These are phyloP conservation scores for Iodosphaeria phyllophila DNA, from an alignment of 2,329 filamentous ascomycete genomes.

Conservation along the genomic window DNA sequence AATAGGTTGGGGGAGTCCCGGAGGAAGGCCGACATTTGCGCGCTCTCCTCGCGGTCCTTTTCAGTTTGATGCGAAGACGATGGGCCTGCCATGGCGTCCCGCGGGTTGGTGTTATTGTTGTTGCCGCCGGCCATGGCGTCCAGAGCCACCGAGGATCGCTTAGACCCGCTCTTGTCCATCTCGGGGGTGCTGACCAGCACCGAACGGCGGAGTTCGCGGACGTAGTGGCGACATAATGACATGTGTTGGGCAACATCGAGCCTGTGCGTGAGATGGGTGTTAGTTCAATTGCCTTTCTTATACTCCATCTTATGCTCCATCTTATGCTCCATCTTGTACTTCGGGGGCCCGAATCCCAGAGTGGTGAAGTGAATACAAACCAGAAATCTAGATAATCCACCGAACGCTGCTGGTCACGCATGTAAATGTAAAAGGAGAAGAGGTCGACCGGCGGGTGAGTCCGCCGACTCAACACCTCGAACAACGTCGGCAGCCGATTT, in stretches of 20 bases:
- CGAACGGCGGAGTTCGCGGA: conserved; percentile 82
- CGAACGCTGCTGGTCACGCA: conserved; percentile 94
- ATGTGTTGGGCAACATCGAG: conserved; percentile 98
- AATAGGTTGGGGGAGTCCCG: conserved; percentile 50
- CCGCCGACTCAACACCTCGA: conserved; percentile 83
- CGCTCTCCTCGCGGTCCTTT: conserved; percentile 64
- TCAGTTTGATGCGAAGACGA: conserved; percentile 46
- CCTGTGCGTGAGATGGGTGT: conserved; percentile 30
- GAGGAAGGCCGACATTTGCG: conserved; percentile 79
- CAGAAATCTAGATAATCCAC: conserved; percentile 98
- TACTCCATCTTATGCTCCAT: no score
- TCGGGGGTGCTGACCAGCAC: conserved; percentile 89
- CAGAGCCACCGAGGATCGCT: conserved; percentile 65
- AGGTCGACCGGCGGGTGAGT: conserved; percentile 93
- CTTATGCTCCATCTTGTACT: no score
- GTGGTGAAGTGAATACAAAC: no score
- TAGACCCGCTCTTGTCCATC: conserved; percentile 61
- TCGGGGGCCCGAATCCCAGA: no score
- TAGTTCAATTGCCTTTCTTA: no score
- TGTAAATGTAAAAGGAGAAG: conserved; percentile 99
- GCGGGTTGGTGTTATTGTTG: conserved; percentile 36
- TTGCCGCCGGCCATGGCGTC: conserved; percentile 53
- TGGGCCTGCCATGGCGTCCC: no score
- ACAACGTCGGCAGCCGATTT: conserved; percentile 81
- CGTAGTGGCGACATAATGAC: conserved; percentile 92